phyloP scores from a whole-genome alignment of 225 moss, liverwort and hornwort species.

The Antitrichia curtipendula region DNA sequence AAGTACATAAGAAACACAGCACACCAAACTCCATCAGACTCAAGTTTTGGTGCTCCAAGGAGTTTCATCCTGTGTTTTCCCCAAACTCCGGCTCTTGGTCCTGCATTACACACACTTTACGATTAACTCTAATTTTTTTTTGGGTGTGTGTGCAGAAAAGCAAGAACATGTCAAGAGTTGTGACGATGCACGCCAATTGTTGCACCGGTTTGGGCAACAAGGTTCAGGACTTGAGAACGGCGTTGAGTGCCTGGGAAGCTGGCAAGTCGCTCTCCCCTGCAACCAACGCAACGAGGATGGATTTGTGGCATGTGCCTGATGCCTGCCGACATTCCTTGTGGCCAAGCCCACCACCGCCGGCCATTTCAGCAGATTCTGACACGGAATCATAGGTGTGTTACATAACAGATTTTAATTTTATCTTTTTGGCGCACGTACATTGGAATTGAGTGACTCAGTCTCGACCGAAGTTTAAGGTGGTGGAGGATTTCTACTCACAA shows the following conservation, averaged over 20 bases:
- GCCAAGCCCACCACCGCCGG: not conserved
- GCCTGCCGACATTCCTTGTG: slow-evolving; percentile 8
- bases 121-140: too few species aligned
- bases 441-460: not conserved
- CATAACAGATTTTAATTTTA: not conserved
- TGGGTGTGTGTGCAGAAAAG: not conserved
- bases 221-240: slow-evolving; percentile 5
- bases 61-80: too few species aligned
- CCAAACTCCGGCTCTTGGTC: too few species aligned
- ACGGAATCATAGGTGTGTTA: not conserved
- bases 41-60: too few species aligned
- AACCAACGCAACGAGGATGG: not conserved
- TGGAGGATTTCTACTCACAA: not conserved
- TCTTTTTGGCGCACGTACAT: not conserved
- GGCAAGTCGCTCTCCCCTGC: not conserved
- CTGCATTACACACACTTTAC: too few species aligned
- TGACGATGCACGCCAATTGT: slow-evolving; percentile 40
- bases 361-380: too few species aligned
- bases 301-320: slow-evolving; percentile 20
- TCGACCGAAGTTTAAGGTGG: not conserved
- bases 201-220: slow-evolving; percentile 25
- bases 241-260: not conserved
- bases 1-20: too few species aligned
- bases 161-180: slow-evolving; percentile 15
- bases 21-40: too few species aligned